Percentiles rank a stretch among this genome's conserved stretches.
Evolutionary conservation across 495 filamentous ascomycete genomes (phyloP).

Genomic region (Chaetomium cochliodes): DNA sequence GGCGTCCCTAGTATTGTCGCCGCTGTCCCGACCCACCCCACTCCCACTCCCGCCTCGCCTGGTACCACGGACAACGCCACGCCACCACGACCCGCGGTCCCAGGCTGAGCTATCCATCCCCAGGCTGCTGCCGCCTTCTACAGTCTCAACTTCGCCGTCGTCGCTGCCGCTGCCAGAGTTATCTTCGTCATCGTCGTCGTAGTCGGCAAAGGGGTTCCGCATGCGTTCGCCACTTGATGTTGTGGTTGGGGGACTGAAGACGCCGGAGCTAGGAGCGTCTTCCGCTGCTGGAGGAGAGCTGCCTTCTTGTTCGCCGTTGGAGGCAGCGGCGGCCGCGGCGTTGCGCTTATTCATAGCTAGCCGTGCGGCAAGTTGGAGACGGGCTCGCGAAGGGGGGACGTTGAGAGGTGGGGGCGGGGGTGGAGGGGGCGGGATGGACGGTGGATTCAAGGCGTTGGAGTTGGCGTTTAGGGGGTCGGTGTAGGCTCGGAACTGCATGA

Average conservation of each 20-base stretch:
- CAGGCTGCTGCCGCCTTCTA: conserved; percentile 21
- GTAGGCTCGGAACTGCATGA: conserved; percentile 49
- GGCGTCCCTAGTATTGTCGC: conserved; percentile 12
- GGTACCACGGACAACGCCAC: conserved; percentile 40
- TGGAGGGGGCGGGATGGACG: conserved; percentile 51
- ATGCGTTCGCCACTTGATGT: conserved; percentile 30
- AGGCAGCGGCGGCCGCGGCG: conserved; percentile 40
- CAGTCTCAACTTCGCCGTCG: conserved; percentile 38
- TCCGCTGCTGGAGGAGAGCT: conserved; percentile 22
- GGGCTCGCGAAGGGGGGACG: conserved; percentile 79
- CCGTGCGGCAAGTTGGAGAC: conserved; percentile 77
- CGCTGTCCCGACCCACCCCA: not conserved
- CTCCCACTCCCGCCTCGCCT: conserved; percentile 14
- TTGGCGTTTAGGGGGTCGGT: conserved; percentile 47
- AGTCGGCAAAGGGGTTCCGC: conserved; percentile 51
- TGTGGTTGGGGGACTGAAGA: conserved; percentile 27
- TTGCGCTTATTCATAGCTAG: conserved; percentile 77
- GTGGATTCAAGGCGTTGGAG: conserved; percentile 46
- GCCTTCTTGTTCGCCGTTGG: conserved; percentile 36
- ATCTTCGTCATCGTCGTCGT: conserved; percentile 48
- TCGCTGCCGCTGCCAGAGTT: conserved; percentile 35
- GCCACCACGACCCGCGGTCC: conserved; percentile 49
- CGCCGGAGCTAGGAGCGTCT: conserved; percentile 28
- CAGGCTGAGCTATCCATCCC: conserved; percentile 28
- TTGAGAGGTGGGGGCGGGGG: conserved; percentile 68